Evolutionary conservation across 139 green algal species (phyloP).

Genomic region (Tetradesmus lagerheimii): DNA sequence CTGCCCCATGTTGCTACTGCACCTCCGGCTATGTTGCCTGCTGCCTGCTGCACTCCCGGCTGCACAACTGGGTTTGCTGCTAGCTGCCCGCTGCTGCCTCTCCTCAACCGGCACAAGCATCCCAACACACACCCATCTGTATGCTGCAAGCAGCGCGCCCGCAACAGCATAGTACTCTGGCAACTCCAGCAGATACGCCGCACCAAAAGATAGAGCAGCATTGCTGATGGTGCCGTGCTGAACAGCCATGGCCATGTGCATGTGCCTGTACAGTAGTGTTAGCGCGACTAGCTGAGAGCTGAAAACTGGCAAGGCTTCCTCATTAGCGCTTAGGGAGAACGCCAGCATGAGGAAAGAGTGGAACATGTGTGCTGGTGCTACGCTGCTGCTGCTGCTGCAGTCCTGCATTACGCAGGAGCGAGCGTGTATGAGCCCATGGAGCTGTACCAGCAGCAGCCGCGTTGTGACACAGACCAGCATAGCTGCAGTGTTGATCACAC

Average conservation of each 20-base stretch:
- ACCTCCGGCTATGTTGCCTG: background rate
- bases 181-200: background rate
- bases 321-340: conserved; percentile 7
- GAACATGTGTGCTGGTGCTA: conserved; percentile 7
- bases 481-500: background rate
- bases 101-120: background rate
- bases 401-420: background rate
- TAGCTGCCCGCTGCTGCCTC: background rate
- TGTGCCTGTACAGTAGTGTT: background rate
- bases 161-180: conserved; percentile 10
- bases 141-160: background rate
- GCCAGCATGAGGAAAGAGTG: conserved; percentile 11
- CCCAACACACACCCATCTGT: conserved; percentile 21
- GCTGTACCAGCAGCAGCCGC: background rate
- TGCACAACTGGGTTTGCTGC: no score
- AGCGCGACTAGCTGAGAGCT: background rate
- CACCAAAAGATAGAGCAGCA: background rate
- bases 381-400: background rate
- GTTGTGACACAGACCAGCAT: background rate
- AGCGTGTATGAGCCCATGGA: background rate
- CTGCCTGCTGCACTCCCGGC: background rate
- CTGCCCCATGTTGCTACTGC: background rate
- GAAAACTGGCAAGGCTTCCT: background rate
- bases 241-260: conserved; percentile 4
- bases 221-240: background rate